Base-by-base conservation (phyloP, 2,329 filamentous ascomycete genomes). In the Pseudocercospora fijiensis region DNA sequence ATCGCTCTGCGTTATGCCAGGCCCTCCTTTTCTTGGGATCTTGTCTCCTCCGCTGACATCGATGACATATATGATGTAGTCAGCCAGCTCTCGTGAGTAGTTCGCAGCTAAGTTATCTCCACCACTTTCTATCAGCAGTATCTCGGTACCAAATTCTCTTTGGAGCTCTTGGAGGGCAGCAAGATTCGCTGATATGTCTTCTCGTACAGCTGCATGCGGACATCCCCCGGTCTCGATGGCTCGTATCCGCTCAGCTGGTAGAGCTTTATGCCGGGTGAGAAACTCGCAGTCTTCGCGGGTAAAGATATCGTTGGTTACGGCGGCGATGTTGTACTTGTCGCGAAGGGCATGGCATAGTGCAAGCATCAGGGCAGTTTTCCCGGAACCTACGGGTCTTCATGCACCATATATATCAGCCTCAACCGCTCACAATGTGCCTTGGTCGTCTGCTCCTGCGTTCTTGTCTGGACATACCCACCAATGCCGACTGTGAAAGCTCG, bases 241-340 rank as follows among this genome's bases (percentile, higher is more conserved):
- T 65, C 90, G 87, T 81, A 98, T 98, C 65, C 94, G 91, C 27
- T 85, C 78, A 4, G 93, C 85, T 0, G 93, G 90, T 0, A 98
- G 88, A 5, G 95, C 95, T 69, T 86, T 84, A 84, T 97, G 85
- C 62, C 88, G 88, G 64, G 92, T 96, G 26, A 99, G 88, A 82
- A 99, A 99, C 79, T 98, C 95, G 82, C 93, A 93, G 83, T 99
- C 95, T 81, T 99, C 95, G 69, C 84, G 90, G 22, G 94, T 98
- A 84, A 98, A 98, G 83, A 98, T 98, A 83, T 98, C 94, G 84
- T 98, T 98, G 57, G 95, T 99, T 22, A 99, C 94, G 65, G 92
- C 95, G 0, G 95, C 95, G 73, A 99, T 90, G 75, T 88, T 92
- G 85, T 91, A 93, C 61, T 85, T 82, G 57, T 88, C 83, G 66